Evolutionary conservation across 257 asterid species (phyloP).

Genomic region (Solanum chiquidenum): DNA sequence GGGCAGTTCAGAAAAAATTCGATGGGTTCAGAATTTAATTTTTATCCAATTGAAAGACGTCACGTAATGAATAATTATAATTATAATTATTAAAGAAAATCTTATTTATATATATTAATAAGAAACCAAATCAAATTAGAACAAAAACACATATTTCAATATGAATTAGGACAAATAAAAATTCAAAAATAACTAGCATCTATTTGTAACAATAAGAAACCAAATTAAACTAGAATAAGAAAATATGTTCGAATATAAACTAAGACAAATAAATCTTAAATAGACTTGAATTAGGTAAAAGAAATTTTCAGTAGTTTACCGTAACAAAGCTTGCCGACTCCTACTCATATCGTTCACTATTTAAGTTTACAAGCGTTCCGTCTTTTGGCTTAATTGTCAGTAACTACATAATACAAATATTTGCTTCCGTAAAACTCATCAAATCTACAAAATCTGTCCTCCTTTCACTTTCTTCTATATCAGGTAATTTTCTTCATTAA

Average conservation of each 20-base stretch:
- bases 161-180: too few species aligned
- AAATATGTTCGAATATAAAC: not conserved
- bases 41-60: too few species aligned
- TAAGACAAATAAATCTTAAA: too few species aligned
- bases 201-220: too few species aligned
- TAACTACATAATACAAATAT: not conserved
- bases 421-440: not conserved
- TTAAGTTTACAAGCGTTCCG: not conserved
- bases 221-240: too few species aligned
- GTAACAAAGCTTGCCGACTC: not conserved
- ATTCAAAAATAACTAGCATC: too few species aligned
- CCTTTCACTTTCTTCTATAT: not conserved
- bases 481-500: not conserved
- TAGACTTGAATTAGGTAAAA: not conserved
- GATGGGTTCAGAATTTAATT: not conserved
- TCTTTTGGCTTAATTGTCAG: not conserved
- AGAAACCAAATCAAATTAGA: too few species aligned
- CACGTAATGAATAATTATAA: too few species aligned
- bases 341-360: not conserved
- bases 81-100: too few species aligned
- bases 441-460: not conserved
- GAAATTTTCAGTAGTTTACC: not conserved
- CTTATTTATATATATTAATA: too few species aligned
- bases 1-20: not conserved
- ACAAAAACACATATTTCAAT: not conserved